A percentile compares a stretch with the other conserved stretches of the same genome.
Conservation (phyloP, 805 yeast species). For the Tetrapisispora iriomotensis region DNA sequence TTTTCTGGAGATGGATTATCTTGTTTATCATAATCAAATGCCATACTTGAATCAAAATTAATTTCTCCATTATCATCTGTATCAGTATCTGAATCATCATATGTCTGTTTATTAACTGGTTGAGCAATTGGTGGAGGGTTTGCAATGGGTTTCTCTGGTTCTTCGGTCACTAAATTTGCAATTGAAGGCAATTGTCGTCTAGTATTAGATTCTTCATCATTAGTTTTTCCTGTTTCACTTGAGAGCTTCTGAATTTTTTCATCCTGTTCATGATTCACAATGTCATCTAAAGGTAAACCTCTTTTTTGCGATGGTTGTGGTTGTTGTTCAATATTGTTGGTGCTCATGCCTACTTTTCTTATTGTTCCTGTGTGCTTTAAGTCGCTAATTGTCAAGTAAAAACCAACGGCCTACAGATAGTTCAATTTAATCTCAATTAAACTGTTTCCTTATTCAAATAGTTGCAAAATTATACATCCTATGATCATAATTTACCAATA, state of each 20-base stretch:
- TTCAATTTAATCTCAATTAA: no score
- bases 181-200: no score
- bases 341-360: neutral
- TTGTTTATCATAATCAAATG: conserved; percentile 28
- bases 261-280: conserved; percentile 29
- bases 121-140: neutral
- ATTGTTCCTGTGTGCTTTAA: no score
- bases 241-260: conserved; percentile 15
- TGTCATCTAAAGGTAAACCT: conserved; percentile 28
- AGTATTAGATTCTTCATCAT: neutral
- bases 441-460: no score
- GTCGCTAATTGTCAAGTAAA: no score
- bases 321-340: neutral
- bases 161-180: neutral
- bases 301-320: conserved; percentile 11
- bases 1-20: conserved; percentile 14
- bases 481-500: no score
- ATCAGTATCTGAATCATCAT: conserved; percentile 22
- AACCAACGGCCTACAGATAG: no score
- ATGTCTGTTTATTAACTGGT: neutral
- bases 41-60: conserved; percentile 23
- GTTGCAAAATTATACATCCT: no score
- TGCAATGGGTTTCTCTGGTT: neutral
- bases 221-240: conserved; percentile 4
- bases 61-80: conserved; percentile 20